Evolutionary conservation across 2,329 filamentous ascomycete genomes (phyloP).

Genomic region (Acarospora socialis): DNA sequence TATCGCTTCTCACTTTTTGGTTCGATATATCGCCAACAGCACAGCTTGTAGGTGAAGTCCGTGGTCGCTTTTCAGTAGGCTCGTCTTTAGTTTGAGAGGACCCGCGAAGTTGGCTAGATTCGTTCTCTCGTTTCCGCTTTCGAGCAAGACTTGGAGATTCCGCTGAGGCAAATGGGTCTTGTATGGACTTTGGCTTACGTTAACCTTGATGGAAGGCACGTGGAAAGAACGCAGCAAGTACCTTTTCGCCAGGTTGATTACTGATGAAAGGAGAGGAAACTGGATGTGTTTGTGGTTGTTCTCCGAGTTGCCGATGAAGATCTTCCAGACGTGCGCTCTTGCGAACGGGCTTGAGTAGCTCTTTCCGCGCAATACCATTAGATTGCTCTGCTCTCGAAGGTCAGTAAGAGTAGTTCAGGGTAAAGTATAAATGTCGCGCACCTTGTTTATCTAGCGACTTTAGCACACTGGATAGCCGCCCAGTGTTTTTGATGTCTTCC

Average conservation of each 20-base stretch:
- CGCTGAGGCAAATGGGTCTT: constrained; percentile 1
- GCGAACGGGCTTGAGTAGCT: constrained; percentile 4
- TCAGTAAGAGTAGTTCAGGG: too few relatives aligned
- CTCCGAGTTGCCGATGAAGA: constrained; percentile 2
- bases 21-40: constrained; percentile 1
- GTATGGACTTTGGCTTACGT: constrained; percentile 3
- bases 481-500: too few relatives aligned
- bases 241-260: constrained; percentile 4
- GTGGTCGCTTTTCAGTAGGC: constrained; percentile 4
- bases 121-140: constrained; percentile 9
- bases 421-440: too few relatives aligned
- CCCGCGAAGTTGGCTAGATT: background rate
- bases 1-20: constrained; percentile 3
- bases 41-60: constrained; percentile 3
- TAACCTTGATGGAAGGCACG: background rate
- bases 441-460: too few relatives aligned
- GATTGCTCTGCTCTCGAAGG: constrained; percentile 4
- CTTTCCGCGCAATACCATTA: constrained; percentile 1
- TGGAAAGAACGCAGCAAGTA: constrained; percentile 4
- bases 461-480: too few relatives aligned
- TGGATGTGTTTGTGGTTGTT: constrained; percentile 3
- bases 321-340: constrained; percentile 9
- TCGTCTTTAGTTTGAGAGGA: constrained; percentile 4
- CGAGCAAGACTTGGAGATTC: constrained; percentile 3
- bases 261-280: constrained; percentile 5